Evolutionary conservation across 2,329 filamentous ascomycete genomes (phyloP).

Genomic region (Paecilomyces dactylethromorphus): DNA sequence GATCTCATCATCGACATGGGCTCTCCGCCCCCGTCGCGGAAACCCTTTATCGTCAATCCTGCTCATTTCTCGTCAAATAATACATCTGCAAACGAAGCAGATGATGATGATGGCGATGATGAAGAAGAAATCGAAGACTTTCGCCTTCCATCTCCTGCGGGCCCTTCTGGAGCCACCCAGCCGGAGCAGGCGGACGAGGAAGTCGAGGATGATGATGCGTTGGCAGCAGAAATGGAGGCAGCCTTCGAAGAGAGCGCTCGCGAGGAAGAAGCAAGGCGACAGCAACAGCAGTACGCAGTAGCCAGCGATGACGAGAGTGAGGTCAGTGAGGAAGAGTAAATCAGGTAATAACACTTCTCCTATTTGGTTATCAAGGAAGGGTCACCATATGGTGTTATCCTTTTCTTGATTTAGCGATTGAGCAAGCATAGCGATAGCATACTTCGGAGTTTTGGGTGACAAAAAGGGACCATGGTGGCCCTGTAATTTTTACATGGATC

Average conservation of each 20-base stretch:
- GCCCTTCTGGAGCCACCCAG: constrained; percentile 8
- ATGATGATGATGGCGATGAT: constrained; percentile 29
- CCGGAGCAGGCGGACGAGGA: constrained; percentile 23
- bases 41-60: constrained; percentile 32
- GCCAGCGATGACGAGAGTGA: constrained; percentile 54
- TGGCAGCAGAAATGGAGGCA: constrained; percentile 54
- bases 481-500: background rate
- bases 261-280: constrained; percentile 32
- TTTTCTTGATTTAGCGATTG: background rate
- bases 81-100: constrained; percentile 28
- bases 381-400: background rate
- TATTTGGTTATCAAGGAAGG: background rate
- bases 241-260: constrained; percentile 40
- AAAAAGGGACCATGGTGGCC: background rate
- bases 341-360: background rate
- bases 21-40: constrained; percentile 36
- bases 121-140: constrained; percentile 35
- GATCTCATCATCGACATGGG: constrained; percentile 45
- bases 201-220: constrained; percentile 43
- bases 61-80: constrained; percentile 37
- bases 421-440: constrained; percentile 3
- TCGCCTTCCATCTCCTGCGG: constrained; percentile 30
- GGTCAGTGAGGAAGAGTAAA: constrained; percentile 59
- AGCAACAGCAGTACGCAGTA: constrained; percentile 23
- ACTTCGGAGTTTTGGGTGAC: background rate